Conservation (phyloP, 1,284 basidiomycete genomes). For the Ganoderma resinaceum region DNA sequence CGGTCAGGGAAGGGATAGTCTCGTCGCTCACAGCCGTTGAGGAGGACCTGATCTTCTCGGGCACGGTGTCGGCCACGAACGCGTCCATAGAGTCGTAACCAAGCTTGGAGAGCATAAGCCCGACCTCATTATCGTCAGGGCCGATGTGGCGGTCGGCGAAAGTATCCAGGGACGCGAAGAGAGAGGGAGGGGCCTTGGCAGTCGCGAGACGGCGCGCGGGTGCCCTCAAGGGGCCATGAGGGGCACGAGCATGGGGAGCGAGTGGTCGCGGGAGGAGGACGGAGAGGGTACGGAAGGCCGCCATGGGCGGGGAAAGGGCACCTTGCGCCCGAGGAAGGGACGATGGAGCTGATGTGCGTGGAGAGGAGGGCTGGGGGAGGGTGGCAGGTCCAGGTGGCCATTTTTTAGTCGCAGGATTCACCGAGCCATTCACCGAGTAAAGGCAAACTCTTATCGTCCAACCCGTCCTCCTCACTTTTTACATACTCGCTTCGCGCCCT, state of each 20-base stretch:
- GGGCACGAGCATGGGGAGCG: slow-evolving; percentile 21
- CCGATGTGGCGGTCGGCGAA: slow-evolving; percentile 92
- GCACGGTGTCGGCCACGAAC: slow-evolving; percentile 85
- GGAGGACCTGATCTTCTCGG: slow-evolving; percentile 78
- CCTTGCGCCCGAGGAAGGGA: slow-evolving; percentile 25
- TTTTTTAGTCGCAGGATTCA: slow-evolving; percentile 45
- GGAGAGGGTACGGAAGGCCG: slow-evolving; percentile 53
- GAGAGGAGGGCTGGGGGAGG: slow-evolving; percentile 28
- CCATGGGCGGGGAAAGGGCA: slow-evolving; percentile 44
- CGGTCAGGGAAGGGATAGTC: slow-evolving; percentile 80
- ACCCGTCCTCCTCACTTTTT: slow-evolving; percentile 31
- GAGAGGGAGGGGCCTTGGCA: slow-evolving; percentile 60
- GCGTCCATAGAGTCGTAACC: slow-evolving; percentile 89
- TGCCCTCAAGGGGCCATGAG: slow-evolving; percentile 2
- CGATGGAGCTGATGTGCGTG: slow-evolving; percentile 30
- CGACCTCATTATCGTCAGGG: slow-evolving; percentile 79
- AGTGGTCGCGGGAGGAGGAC: slow-evolving; percentile 40
- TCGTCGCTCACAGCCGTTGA: slow-evolving; percentile 67
- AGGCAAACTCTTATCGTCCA: slow-evolving; percentile 41
- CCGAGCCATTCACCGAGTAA: slow-evolving; percentile 77
- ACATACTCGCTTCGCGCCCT: slow-evolving; percentile 21
- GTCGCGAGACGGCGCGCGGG: slow-evolving; percentile 57
- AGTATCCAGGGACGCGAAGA: slow-evolving; percentile 86
- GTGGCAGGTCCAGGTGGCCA: slow-evolving; percentile 36
- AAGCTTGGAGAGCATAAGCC: slow-evolving; percentile 80